Percentiles rank a stretch among this genome's conserved stretches.
Evolutionary conservation across 2,329 filamentous ascomycete genomes (phyloP).

Genomic region (Aspergillus oerlinghausenensis): DNA sequence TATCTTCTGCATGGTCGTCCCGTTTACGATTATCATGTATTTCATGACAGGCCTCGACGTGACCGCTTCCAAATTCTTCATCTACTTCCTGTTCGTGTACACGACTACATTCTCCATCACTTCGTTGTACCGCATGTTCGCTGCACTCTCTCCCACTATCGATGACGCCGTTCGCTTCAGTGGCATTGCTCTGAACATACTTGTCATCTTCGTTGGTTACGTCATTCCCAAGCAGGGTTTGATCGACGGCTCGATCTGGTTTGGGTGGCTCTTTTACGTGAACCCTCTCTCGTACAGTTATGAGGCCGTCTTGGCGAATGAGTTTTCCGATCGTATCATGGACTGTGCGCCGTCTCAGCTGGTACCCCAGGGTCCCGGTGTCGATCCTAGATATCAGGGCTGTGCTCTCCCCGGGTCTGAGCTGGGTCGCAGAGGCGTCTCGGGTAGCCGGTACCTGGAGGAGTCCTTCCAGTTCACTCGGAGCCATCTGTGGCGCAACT

Average conservation of each 20-base stretch:
- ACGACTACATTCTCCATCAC: conserved; percentile 60
- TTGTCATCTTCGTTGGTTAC: conserved; percentile 63
- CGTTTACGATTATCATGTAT: conserved; percentile 62
- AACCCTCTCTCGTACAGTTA: conserved; percentile 58
- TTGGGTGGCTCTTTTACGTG: conserved; percentile 58
- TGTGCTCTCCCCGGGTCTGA: conserved; percentile 58
- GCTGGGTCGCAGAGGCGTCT: conserved; percentile 47
- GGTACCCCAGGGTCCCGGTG: conserved; percentile 55
- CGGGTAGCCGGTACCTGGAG: conserved; percentile 52
- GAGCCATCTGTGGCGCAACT: conserved; percentile 65
- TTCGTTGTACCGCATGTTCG: conserved; percentile 63
- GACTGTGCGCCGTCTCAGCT: conserved; percentile 56
- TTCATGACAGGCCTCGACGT: conserved; percentile 60
- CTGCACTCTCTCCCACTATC: conserved; percentile 58
- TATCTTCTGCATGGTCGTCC: conserved; percentile 53
- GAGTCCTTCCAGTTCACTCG: conserved; percentile 55
- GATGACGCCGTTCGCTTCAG: conserved; percentile 63
- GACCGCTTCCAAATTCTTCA: conserved; percentile 60
- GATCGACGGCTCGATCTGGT: conserved; percentile 59
- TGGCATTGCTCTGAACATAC: conserved; percentile 56
- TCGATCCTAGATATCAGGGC: conserved; percentile 55
- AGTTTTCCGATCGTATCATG: conserved; percentile 56
- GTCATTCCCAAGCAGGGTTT: conserved; percentile 62
- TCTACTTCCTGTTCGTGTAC: conserved; percentile 62
- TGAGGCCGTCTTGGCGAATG: conserved; percentile 64